A percentile compares a stretch with the other conserved stretches of the same genome.
Conservation (phyloP, 2,329 filamentous ascomycete species). For the Pyricularia sp. region DNA sequence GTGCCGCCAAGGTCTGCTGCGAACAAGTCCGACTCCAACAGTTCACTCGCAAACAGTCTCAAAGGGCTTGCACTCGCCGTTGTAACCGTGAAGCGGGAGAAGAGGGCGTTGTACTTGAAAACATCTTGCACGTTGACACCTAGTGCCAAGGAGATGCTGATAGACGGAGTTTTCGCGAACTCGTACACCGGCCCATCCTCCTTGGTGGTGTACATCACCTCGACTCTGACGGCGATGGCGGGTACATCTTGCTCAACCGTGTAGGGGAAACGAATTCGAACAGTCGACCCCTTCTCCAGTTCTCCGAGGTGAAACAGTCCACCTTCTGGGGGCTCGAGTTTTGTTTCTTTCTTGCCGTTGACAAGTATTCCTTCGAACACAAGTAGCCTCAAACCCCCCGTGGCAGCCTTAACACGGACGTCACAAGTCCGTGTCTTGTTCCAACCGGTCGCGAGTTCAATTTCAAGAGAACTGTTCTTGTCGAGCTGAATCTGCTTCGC, state of each 20-base stretch:
- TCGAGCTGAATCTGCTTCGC: constrained; percentile 71
- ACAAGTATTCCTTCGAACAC: constrained; percentile 49
- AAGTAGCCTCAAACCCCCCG: constrained; percentile 54
- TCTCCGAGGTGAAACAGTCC: constrained; percentile 41
- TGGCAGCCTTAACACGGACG: constrained; percentile 53
- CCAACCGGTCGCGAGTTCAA: constrained; percentile 65
- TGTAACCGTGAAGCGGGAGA: constrained; percentile 85
- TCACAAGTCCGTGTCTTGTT: constrained; percentile 56
- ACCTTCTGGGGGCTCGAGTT: constrained; percentile 37
- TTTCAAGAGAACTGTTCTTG: constrained; percentile 65
- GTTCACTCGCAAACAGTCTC: constrained; percentile 59
- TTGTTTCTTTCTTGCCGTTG: constrained; percentile 13
- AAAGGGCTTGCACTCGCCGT: constrained; percentile 69
- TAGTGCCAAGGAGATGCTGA: constrained; percentile 69
- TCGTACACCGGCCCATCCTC: constrained; percentile 46
- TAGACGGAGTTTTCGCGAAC: constrained; percentile 50
- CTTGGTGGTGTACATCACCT: constrained; percentile 63
- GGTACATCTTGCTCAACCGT: constrained; percentile 69
- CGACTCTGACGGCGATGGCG: constrained; percentile 65
- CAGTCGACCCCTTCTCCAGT: constrained; percentile 31
- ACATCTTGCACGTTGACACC: constrained; percentile 96
- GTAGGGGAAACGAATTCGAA: constrained; percentile 67
- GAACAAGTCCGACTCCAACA: constrained; percentile 63
- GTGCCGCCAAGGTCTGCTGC: constrained; percentile 49
- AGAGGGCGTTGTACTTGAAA: constrained; percentile 74